Evolutionary conservation across 768 basidiomycete species (phyloP), one percentile per base, ranked within the genome.

Genomic region (Brasilioporus rufonigricans): DNA sequence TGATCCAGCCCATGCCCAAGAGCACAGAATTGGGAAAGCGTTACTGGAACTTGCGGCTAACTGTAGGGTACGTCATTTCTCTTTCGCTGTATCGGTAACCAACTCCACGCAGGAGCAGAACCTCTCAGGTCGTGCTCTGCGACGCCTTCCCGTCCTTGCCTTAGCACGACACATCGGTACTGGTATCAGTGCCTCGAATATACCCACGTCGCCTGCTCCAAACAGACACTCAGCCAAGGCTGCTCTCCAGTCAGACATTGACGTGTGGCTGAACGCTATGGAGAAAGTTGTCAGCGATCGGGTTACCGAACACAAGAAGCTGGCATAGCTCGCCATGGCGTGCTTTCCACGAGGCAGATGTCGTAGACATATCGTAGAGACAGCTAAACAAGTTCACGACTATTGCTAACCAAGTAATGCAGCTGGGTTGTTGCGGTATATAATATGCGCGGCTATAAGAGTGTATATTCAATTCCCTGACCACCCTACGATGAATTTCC

Each of bases 121-220:
- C n/a, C 84, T 98, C 79, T 97, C 95, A 16, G 97, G 97, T 14
- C 86, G 97, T 33, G 87, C 91, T 1, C 79, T 99, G 13, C 84
- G 97, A 13, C 85, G 94, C 8, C 77, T 99, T n/a, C 97, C 97
- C 4, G 93, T 98, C 44, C 82, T 98, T 19, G 92, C 95, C 2
- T 84, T 97, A 44, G 92, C 96, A 5, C 80, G 83, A 9, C 87
- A 93, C 66, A 85, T 98, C 47, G 81, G 86, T 27, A 71, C 78
- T 16, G 80, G 82, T 18, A 48, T 63, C 35, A 50, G 33, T 43
- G 14, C 56, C 18, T 57, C 61, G 3, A 76, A 48, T n/a, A 49
- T 41, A 12, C 35, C 50, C 26, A 24, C 50, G 1, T 33, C 56
- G 19, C 27, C 47, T 24, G 26, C 50, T 29, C 35, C 52, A 23